Conservation (phyloP, 2,329 filamentous ascomycete species). For the Monilinia vaccinii-corymbosi region DNA sequence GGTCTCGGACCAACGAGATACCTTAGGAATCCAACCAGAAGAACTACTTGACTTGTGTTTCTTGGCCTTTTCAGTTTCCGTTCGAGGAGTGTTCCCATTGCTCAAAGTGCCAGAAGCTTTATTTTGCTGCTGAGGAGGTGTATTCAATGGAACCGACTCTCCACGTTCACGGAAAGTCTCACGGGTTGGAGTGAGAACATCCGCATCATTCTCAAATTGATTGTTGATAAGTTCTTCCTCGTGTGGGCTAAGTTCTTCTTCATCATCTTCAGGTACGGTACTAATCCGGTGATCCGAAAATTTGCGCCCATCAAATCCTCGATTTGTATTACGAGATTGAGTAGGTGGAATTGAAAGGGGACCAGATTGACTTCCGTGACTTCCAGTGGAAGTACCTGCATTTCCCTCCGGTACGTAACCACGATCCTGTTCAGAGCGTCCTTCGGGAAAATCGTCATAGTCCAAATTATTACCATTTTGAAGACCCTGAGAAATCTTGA, state of each 20-base stretch:
- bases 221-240: slow-evolving; percentile 42
- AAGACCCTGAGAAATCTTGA: slow-evolving; percentile 52
- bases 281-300: slow-evolving; percentile 75
- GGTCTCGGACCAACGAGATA: slow-evolving; percentile 95
- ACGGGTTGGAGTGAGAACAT: slow-evolving; percentile 51
- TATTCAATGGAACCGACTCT: slow-evolving; percentile 45
- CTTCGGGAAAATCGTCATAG: slow-evolving; percentile 55
- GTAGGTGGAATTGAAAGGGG: slow-evolving; percentile 54
- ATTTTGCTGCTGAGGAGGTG: slow-evolving; percentile 45
- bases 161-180: slow-evolving; percentile 44
- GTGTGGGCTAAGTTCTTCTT: slow-evolving; percentile 45
- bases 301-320: slow-evolving; percentile 35
- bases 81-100: slow-evolving; percentile 68
- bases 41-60: slow-evolving; percentile 85
- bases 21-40: slow-evolving; percentile 75
- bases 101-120: slow-evolving; percentile 41
- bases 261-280: slow-evolving; percentile 77
- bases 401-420: slow-evolving; percentile 80
- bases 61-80: slow-evolving; percentile 56
- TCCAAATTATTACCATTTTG: slow-evolving; percentile 49
- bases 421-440: slow-evolving; percentile 57
- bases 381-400: slow-evolving; percentile 65
- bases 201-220: slow-evolving; percentile 50
- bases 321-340: slow-evolving; percentile 35
- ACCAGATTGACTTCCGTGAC: slow-evolving; percentile 65